Conservation (phyloP, 345 rosid genomes). For the Gossypioides kirkii region DNA sequence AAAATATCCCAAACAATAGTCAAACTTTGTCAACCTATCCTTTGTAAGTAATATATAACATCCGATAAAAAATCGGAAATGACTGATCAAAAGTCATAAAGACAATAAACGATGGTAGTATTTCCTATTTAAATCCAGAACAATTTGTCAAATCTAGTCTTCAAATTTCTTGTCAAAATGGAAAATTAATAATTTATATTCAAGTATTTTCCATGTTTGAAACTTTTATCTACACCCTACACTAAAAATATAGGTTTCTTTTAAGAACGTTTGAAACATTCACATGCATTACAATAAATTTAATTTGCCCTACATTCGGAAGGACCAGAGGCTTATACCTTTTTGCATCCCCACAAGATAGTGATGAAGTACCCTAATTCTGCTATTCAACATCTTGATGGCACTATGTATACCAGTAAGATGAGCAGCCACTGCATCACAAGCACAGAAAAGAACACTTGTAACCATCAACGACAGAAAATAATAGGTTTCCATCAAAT, state of each 20-base stretch:
- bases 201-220: background rate
- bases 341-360: conserved; percentile 86
- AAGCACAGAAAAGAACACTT: background rate
- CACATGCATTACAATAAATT: conserved; percentile 3
- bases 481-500: background rate
- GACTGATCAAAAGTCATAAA: background rate
- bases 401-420: conserved; percentile 97
- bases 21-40: background rate
- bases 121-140: background rate
- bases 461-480: background rate
- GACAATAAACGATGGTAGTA: background rate
- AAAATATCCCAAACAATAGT: conserved; percentile 1
- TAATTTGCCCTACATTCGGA: background rate
- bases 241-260: background rate
- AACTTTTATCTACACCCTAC: background rate
- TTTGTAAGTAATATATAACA: background rate
- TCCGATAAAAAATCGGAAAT: background rate
- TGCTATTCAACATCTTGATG: conserved; percentile 94
- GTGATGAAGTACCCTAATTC: conserved; percentile 89
- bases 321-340: conserved; percentile 36
- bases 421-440: conserved; percentile 89
- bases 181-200: background rate
- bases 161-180: background rate
- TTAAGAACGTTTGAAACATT: background rate
- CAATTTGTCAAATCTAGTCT: background rate